phyloP scores from a whole-genome alignment of 2,329 filamentous ascomycete species.

The Acrodontium crateriforme region DNA sequence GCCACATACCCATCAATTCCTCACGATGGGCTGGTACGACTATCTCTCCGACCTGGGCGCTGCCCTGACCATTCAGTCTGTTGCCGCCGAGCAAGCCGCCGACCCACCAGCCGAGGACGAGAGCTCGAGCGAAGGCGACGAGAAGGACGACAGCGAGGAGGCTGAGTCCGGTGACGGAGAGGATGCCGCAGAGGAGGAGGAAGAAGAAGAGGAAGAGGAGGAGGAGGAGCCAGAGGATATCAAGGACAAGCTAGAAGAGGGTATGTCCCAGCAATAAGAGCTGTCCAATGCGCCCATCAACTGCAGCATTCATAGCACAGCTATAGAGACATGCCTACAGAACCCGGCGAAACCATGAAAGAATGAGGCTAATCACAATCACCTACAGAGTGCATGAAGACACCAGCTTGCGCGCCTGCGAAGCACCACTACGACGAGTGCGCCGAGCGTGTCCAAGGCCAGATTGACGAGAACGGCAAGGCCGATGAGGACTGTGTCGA shows the following conservation, averaged over 20 bases:
- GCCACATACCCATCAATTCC: slow-evolving; percentile 10
- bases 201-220: slow-evolving; percentile 69
- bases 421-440: slow-evolving; percentile 99
- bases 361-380: too few relatives aligned
- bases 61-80: slow-evolving; percentile 48
- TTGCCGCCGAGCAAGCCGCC: slow-evolving; percentile 46
- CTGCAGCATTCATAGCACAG: background rate
- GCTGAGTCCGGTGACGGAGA: slow-evolving; percentile 37
- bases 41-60: slow-evolving; percentile 51
- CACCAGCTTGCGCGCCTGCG: slow-evolving; percentile 65
- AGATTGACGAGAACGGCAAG: slow-evolving; percentile 57
- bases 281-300: background rate
- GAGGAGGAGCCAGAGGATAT: slow-evolving; percentile 72
- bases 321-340: too few relatives aligned
- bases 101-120: slow-evolving; percentile 27
- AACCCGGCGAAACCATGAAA: too few relatives aligned
- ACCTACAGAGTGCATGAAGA: slow-evolving; percentile 70
- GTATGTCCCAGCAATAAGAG: slow-evolving; percentile 41
- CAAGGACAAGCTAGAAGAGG: slow-evolving; percentile 81
- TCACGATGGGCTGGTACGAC: slow-evolving; percentile 48
- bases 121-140: slow-evolving; percentile 27
- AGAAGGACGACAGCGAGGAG: slow-evolving; percentile 24
- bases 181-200: slow-evolving; percentile 53
- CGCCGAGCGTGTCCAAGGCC: slow-evolving; percentile 75
- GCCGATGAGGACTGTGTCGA: slow-evolving; percentile 94